Conservation (phyloP, 2,329 filamentous ascomycete genomes). For the Dothistroma septosporum region DNA sequence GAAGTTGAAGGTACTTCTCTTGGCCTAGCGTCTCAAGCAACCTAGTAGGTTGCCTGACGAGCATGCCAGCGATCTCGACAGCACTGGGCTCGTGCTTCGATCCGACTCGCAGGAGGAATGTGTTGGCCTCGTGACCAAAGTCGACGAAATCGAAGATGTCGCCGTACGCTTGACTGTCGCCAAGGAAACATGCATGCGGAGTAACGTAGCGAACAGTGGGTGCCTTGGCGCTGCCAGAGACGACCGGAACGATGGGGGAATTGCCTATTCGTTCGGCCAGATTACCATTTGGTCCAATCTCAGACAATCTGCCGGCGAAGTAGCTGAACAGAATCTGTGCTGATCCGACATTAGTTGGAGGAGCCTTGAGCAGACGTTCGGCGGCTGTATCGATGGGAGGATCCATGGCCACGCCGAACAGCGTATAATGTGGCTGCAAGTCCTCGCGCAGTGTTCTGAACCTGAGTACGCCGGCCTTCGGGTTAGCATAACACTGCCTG, state of each 20-base stretch:
- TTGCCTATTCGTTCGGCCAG: slow-evolving; percentile 59
- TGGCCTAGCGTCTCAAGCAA: slow-evolving; percentile 75
- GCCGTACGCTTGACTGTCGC: slow-evolving; percentile 66
- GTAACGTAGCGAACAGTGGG: slow-evolving; percentile 53
- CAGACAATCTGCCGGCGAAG: slow-evolving; percentile 70
- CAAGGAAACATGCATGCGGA: slow-evolving; percentile 76
- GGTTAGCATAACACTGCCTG: slow-evolving; percentile 76
- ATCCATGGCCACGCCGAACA: slow-evolving; percentile 81
- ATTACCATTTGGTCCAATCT: slow-evolving; percentile 58
- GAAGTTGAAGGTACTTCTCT: slow-evolving; percentile 80
- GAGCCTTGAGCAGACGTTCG: slow-evolving; percentile 64
- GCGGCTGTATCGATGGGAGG: slow-evolving; percentile 76
- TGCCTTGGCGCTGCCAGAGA: slow-evolving; percentile 22
- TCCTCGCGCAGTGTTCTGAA: slow-evolving; percentile 74
- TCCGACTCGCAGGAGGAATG: slow-evolving; percentile 82
- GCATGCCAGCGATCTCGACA: slow-evolving; percentile 73
- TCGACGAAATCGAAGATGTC: slow-evolving; percentile 97
- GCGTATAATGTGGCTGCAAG: slow-evolving; percentile 73
- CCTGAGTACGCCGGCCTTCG: slow-evolving; percentile 69
- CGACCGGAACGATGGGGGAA: slow-evolving; percentile 68
- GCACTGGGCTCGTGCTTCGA: slow-evolving; percentile 89
- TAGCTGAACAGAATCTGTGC: slow-evolving; percentile 77
- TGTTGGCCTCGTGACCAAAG: slow-evolving; percentile 81
- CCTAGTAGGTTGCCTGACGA: slow-evolving; percentile 78
- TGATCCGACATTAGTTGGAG: slow-evolving; percentile 62